Conservation (phyloP, 2,329 filamentous ascomycete species). For the Cladosporium sp. region DNA sequence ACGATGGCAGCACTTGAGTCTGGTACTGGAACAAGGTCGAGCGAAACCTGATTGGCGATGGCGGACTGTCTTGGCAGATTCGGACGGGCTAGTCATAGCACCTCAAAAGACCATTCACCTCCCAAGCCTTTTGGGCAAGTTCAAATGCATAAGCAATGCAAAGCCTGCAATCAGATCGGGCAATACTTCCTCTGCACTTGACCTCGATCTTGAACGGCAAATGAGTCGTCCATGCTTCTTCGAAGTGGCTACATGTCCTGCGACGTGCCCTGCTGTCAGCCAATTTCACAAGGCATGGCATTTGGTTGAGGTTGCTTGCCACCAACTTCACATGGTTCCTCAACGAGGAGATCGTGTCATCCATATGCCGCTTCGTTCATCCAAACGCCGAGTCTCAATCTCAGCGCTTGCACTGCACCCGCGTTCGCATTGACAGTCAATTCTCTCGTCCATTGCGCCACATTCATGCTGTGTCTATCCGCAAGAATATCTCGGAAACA, state of each 20-base stretch:
- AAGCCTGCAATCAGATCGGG: conserved; percentile 1
- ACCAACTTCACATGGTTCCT: too few species aligned
- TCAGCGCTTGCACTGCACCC: not conserved
- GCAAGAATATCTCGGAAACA: too few species aligned
- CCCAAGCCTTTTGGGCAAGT: conserved; percentile 7
- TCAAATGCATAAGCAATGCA: conserved; percentile 7
- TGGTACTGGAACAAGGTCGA: conserved; percentile 12
- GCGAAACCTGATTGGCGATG: conserved; percentile 12
- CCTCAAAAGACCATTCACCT: conserved; percentile 10
- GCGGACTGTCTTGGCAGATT: conserved; percentile 13
- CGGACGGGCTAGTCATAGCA: conserved; percentile 13
- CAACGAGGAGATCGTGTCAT: too few species aligned
- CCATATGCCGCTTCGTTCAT: too few species aligned
- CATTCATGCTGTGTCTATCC: not conserved
- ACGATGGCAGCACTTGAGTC: conserved; percentile 10
- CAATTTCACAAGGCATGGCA: too few species aligned
- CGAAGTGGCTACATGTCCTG: too few species aligned
- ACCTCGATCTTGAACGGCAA: conserved; percentile 1
- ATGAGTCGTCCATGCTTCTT: not conserved
- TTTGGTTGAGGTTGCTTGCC: too few species aligned
- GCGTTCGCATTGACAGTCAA: not conserved
- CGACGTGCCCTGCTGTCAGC: too few species aligned
- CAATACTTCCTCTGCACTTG: not conserved
- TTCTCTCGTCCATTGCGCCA: too few species aligned
- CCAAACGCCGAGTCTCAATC: too few species aligned